phyloP scores from a whole-genome alignment of 1,139 yeast species.

The Kurtzmaniella quercitrusa region DNA sequence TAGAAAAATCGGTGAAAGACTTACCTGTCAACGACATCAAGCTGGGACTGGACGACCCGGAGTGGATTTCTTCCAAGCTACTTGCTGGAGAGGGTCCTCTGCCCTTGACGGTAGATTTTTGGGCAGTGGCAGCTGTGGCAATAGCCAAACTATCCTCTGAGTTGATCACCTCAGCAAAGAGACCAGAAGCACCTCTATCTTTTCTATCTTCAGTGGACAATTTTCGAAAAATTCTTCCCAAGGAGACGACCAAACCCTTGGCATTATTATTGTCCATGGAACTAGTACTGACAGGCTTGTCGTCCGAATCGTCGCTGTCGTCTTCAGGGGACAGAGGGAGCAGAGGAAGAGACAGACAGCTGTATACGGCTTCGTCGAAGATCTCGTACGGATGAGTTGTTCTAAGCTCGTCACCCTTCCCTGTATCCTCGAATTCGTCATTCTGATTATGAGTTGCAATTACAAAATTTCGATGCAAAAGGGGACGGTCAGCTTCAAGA shows the following conservation, averaged over 20 bases:
- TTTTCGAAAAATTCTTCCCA: conserved; percentile 36
- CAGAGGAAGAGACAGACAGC: conserved; percentile 39
- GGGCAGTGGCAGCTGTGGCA: neutral
- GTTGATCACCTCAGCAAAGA: neutral
- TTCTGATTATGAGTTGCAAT: conserved; percentile 34
- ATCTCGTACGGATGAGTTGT: conserved; percentile 67
- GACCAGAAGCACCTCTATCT: neutral
- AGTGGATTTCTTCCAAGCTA: conserved; percentile 20
- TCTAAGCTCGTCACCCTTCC: conserved; percentile 29
- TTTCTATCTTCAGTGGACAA: conserved; percentile 29
- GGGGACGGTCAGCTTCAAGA: conserved; percentile 46
- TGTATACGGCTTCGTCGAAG: conserved; percentile 72
- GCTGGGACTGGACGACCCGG: conserved; percentile 43
- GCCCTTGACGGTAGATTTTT: neutral
- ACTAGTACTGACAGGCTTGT: conserved; percentile 9
- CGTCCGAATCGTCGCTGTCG: conserved; percentile 9
- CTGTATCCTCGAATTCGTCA: conserved; percentile 20
- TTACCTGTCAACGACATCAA: conserved; percentile 41
- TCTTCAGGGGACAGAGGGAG: conserved; percentile 11
- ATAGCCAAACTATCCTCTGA: neutral
- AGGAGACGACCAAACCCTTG: conserved; percentile 29
- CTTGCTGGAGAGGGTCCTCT: neutral
- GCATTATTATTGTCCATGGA: conserved; percentile 11
- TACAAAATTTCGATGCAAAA: conserved; percentile 46
- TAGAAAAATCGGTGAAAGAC: conserved; percentile 34